Percentiles rank a stretch among this genome's conserved stretches.
Conservation (phyloP, 495 filamentous ascomycete species). For the Copromyces sp. region DNA sequence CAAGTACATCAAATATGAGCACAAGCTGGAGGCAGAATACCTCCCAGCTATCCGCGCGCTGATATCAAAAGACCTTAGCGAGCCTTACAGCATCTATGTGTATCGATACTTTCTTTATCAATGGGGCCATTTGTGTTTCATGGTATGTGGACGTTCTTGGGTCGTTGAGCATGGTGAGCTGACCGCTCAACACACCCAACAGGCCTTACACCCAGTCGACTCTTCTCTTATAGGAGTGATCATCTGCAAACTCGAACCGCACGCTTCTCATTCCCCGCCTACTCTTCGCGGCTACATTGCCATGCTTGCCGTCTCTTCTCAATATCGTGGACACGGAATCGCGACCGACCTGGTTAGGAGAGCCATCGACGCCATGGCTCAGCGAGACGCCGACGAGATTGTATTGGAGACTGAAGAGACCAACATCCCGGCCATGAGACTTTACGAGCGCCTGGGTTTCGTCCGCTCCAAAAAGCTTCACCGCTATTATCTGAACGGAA, state of each 20-base stretch:
- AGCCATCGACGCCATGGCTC: conserved; percentile 88
- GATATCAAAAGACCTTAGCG: conserved; percentile 94
- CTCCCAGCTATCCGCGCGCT: conserved; percentile 81
- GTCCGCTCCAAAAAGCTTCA: conserved; percentile 86
- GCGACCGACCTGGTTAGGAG: conserved; percentile 80
- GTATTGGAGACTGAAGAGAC: conserved; percentile 95
- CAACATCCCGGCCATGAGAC: conserved; percentile 80
- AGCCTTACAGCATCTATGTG: conserved; percentile 99
- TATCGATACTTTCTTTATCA: conserved; percentile 98
- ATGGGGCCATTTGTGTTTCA: conserved; percentile 94
- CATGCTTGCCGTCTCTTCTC: conserved; percentile 82
- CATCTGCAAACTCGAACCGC: conserved; percentile 90
- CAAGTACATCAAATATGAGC: conserved; percentile 76
- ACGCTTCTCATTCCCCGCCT: conserved; percentile 56
- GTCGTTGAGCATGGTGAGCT: background rate
- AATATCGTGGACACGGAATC: conserved; percentile 76
- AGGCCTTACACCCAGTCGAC: conserved; percentile 56
- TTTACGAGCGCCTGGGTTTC: conserved; percentile 93
- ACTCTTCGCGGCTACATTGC: conserved; percentile 92
- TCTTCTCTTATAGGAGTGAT: conserved; percentile 68
- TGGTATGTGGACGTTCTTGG: conserved; percentile 41
- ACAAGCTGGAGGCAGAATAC: conserved; percentile 65
- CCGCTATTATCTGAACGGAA: conserved; percentile 94
- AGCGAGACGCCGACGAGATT: conserved; percentile 80
- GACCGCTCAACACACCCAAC: background rate